Conservation (phyloP, 202 grass and related monocot genomes). For the Schoenoplectus tabernaemontani region DNA sequence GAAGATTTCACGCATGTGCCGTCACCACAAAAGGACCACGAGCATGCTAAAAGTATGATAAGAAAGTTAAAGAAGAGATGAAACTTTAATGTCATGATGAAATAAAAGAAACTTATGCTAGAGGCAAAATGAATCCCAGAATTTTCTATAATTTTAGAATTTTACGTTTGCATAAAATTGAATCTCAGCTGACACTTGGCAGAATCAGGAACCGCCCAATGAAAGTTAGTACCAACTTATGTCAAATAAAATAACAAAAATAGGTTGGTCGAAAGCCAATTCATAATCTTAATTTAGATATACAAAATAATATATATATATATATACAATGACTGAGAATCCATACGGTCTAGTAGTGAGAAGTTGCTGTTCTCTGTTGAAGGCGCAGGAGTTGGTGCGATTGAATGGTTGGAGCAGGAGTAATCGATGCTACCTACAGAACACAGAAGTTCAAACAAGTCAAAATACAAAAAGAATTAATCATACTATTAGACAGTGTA, state of each 20-base stretch:
- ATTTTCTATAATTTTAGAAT: neutral
- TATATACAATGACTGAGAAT: neutral
- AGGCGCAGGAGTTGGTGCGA: slow-evolving; percentile 21
- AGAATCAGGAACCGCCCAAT: neutral
- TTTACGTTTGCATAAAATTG: neutral
- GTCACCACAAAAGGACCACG: slow-evolving; percentile 51
- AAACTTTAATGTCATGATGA: neutral
- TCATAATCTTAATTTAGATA: neutral
- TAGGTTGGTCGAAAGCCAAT: neutral
- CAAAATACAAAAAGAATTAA: neutral
- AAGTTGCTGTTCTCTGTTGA: slow-evolving; percentile 26
- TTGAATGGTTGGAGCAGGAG: slow-evolving; percentile 37
- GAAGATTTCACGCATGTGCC: slow-evolving; percentile 57
- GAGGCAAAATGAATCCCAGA: neutral
- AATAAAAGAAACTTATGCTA: neutral
- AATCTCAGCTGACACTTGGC: neutral
- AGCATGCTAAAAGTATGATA: slow-evolving; percentile 39
- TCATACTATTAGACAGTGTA: neutral
- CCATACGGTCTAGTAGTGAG: slow-evolving; percentile 53
- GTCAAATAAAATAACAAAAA: neutral
- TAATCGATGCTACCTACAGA: slow-evolving; percentile 62
- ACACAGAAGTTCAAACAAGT: too few species aligned
- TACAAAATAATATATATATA: neutral
- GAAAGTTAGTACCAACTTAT: neutral
- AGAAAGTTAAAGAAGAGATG: slow-evolving; percentile 5